These are phyloP conservation scores for Magnusiomyces fungicola DNA, from an alignment of 1,139 yeast genomes.

Conservation along the genomic window DNA sequence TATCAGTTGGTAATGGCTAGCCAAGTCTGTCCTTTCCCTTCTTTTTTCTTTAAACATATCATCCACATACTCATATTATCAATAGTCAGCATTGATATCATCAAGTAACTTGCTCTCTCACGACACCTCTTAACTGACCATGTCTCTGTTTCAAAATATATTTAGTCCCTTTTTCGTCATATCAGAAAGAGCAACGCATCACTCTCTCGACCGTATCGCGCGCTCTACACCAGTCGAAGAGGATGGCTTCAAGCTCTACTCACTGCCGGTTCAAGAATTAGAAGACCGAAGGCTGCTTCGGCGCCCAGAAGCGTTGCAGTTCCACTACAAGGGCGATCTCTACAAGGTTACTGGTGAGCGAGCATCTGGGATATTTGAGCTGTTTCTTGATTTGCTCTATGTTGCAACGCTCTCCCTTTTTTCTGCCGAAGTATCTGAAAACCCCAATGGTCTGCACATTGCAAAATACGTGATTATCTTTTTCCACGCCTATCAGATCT, in stretches of 20 bases:
- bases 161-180: not conserved
- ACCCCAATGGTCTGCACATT: constrained; percentile 44
- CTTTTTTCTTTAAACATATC: no score
- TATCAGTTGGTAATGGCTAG: no score
- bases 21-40: no score
- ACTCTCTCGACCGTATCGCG: constrained; percentile 10
- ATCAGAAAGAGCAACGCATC: not conserved
- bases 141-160: not conserved
- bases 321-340: constrained; percentile 50
- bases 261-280: constrained; percentile 11
- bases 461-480: constrained; percentile 47
- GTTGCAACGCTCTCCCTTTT: constrained; percentile 59
- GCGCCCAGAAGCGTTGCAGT: constrained; percentile 54
- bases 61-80: no score
- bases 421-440: constrained; percentile 48
- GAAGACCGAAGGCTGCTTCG: constrained; percentile 29
- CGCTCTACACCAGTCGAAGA: constrained; percentile 14
- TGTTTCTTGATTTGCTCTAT: constrained; percentile 55
- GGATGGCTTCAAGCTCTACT: constrained; percentile 14
- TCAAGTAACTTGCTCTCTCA: not conserved
- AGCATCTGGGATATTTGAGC: constrained; percentile 45
- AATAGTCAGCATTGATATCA: no score
- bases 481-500: constrained; percentile 54
- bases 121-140: not conserved
- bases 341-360: constrained; percentile 53